Evolutionary conservation across 345 rosid genomes (phyloP), one percentile per base, ranked within the genome.

Genomic region (Sonneratia caseolaris): DNA sequence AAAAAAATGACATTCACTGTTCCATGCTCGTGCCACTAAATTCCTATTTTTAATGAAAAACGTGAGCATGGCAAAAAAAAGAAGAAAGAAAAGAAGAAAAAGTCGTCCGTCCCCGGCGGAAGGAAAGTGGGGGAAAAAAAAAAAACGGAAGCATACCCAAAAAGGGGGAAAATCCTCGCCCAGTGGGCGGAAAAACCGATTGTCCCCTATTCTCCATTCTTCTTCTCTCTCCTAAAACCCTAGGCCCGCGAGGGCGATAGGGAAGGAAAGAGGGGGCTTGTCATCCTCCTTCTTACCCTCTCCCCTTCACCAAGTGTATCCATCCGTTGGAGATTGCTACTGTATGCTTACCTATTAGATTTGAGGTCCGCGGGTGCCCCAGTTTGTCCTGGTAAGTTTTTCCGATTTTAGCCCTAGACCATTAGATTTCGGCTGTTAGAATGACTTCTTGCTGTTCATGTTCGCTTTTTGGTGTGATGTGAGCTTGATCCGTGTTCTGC

Each of bases 201-300:
- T 32, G 1, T 62, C 37, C 16, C 21, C 10, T 55, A 1, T 27
- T 35, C 66, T 12, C 14, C 38, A 8, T 62, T 12, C n/a, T 12
- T 32, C 38, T 32, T 10, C 18, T 14, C 66, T 62, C 66, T 62
- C 38, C 38, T 15, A 14, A 35, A 62, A 62, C 66, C 66, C 66
- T 62, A 62, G 19, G 13, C 51, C 38, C 10, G 66, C 18, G 22
- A 69, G 56, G 71, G 56, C 21, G 49, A 22, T 32, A 16, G 49
- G 67, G 73, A 57, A 42, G 45, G 45, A 42, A 27, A 43, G 73
- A 71, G 73, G 73, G 9, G 73, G 73, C 73, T 71, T 27, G 21
- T 47, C 66, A 71, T 67, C 73, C 73, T 43, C 73, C 53, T 66
- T 56, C 66, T 56, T 19, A 18, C 73, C 55, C 66, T 71, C 18